These are phyloP conservation scores for Fusarium stilboides DNA, from an alignment of 2,329 filamentous ascomycete genomes.

Conservation along the genomic window DNA sequence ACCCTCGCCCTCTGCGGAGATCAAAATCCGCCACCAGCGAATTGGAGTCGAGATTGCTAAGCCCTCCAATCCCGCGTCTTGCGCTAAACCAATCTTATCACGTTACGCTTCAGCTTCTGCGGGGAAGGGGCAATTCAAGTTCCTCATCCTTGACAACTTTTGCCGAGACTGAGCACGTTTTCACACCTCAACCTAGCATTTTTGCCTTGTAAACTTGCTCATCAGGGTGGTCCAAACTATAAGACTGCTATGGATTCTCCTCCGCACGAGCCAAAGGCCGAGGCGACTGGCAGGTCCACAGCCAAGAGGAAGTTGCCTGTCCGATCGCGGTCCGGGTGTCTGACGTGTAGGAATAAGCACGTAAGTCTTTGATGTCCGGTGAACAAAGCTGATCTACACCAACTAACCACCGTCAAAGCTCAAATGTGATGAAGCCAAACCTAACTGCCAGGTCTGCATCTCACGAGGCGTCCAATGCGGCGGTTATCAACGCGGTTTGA, in stretches of 20 bases:
- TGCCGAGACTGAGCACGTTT: slow-evolving; percentile 16
- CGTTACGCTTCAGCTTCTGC: slow-evolving; percentile 26
- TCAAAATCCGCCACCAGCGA: neutral
- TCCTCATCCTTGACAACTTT: slow-evolving; percentile 12
- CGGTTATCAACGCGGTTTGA: slow-evolving; percentile 42
- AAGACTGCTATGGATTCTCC: slow-evolving; percentile 3
- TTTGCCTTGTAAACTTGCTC: neutral
- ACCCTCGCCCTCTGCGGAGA: neutral
- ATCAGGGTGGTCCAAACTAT: neutral
- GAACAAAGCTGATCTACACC: too few relatives aligned
- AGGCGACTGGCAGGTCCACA: neutral
- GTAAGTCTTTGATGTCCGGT: slow-evolving; percentile 4
- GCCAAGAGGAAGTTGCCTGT: slow-evolving; percentile 29
- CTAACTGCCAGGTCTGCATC: slow-evolving; percentile 42
- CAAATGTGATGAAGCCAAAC: slow-evolving; percentile 49
- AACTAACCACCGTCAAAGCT: slow-evolving; percentile 30
- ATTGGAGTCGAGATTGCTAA: neutral
- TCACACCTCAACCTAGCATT: neutral
- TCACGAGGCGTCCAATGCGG: slow-evolving; percentile 43
- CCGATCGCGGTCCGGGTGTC: slow-evolving; percentile 35
- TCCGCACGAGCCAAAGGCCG: neutral
- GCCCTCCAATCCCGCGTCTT: neutral
- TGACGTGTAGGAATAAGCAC: slow-evolving; percentile 40
- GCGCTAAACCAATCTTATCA: slow-evolving; percentile 30
- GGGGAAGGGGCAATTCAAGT: slow-evolving; percentile 26